Base-by-base conservation (phyloP, 805 yeast genomes). In the Candida verbasci region DNA sequence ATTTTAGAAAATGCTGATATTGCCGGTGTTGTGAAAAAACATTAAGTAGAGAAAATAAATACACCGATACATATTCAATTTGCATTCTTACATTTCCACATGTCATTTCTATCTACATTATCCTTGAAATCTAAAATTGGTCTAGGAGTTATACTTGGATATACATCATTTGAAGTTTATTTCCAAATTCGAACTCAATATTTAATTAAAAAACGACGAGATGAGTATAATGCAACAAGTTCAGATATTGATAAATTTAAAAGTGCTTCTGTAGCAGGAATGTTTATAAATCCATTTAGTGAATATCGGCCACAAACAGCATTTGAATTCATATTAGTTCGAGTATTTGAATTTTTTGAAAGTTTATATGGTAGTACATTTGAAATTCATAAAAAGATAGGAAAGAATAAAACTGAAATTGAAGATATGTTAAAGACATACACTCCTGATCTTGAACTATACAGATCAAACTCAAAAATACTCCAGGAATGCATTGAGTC, bases 231-330 rank as follows among this genome's bases (percentile, higher is more conserved):
- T 22, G 51, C 48, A 37, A 10, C 22, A 24, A 12, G 14, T 11
- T n/a, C 24, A 23, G 28, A 22, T 24, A 28, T 41, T 17, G 50
- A 46, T 26, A 56, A 51, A 41, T 67, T 60, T 49, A 51, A 43
- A 35, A 60, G 68, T n/a, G 67, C 64, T 5, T 58, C 57, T 2
- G 56, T 86, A 1, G 72, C 74, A 14, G 96, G 97, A 8, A 67
- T 88, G 47, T 91, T 76, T 60, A 93, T 86, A 40, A 91, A 91
- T 50, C 97, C 97, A 2, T 91, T 91, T 55, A 72, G 73, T 12
- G 96, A 91, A 53, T 91, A 91, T 54, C 70, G 97, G 35, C 83
- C 87, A 6, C 97, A 89, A 58, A 87, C 96, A 0, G 68, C 86
- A 7, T 84, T 84, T 53, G 97, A 91, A 60, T 91, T 89, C 58